Evolutionary conservation across 352 stramenopile genomes (phyloP), one percentile per base, ranked within the genome.

Genomic region (Hyaloperonospora arabidopsidis): DNA sequence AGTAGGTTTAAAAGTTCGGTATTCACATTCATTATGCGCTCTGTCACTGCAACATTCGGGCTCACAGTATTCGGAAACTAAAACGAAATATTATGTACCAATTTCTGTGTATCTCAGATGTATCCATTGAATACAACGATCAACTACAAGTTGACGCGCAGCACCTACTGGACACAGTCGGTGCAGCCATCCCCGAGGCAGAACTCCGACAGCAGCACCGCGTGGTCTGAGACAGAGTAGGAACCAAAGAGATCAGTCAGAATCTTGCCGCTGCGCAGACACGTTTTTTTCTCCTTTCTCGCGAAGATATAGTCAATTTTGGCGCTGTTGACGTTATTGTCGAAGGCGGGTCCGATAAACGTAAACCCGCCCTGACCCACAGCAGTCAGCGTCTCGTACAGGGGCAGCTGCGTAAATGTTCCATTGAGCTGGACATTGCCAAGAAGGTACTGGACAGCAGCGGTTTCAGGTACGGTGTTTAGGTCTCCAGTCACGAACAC

Each of bases 271-370:
- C 55, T 61, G 34, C 59, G 69, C 23, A 87, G 55, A 40, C 67
- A 81, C 8, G 67, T 79, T 48, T 77, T 61, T 12, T 38, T 23
- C 55, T 87, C 73, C 7, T 52, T 64, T 13, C 77, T 76, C 2
- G 68, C 46, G 51, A 86, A 82, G 51, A 89, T 82, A 63, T 87
- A 91, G 67, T 89, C 80, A 49, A 76, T 63, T 49, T 89, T 89
- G 43, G 47, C 35, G 22, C 53, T 67, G 15, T 22, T 47, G 14
- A 59, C 54, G 3, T 43, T 25, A 51, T 55, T 59, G 17, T 63
- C 59, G 17, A 87, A 88, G 0, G 74, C 83, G 12, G 57, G 54
- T 10, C 73, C 80, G 40, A 90, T 87, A 74, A 72, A 89, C 25
- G 80, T 89, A 2, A 60, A 40, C 0, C 76, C 74, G 1, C 66